phyloP scores from a whole-genome alignment of 2,329 filamentous ascomycete species.

The Aspergillus intermedius region DNA sequence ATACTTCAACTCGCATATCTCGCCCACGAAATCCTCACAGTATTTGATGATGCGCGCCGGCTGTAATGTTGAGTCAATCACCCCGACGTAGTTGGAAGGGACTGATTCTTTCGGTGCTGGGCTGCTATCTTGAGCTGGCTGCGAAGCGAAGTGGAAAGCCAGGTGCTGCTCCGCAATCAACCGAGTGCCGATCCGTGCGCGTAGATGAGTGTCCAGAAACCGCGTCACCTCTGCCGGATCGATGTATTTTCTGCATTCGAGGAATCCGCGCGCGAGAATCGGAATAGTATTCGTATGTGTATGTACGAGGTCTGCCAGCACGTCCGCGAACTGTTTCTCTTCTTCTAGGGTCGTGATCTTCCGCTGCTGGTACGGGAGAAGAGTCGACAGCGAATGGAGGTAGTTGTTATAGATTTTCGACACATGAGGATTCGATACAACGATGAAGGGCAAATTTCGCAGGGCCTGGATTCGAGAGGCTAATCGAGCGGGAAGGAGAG shows the following conservation, averaged over 20 bases:
- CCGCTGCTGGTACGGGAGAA: slow-evolving; percentile 73
- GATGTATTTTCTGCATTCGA: slow-evolving; percentile 90
- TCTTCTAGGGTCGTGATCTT: slow-evolving; percentile 73
- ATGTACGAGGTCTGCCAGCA: slow-evolving; percentile 89
- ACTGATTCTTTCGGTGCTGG: slow-evolving; percentile 16
- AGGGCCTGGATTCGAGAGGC: slow-evolving; percentile 91
- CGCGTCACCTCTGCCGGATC: slow-evolving; percentile 72
- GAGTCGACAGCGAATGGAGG: slow-evolving; percentile 80
- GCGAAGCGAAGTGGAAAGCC: slow-evolving; percentile 70
- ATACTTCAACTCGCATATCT: slow-evolving; percentile 95
- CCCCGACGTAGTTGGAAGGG: slow-evolving; percentile 69
- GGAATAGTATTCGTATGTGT: slow-evolving; percentile 94
- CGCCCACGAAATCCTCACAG: slow-evolving; percentile 84
- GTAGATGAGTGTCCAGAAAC: slow-evolving; percentile 89
- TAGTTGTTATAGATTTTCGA: slow-evolving; percentile 95
- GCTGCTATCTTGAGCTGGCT: slow-evolving; percentile 59
- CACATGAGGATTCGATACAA: slow-evolving; percentile 95
- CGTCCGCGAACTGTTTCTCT: slow-evolving; percentile 84
- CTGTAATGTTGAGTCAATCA: slow-evolving; percentile 84
- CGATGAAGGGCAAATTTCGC: slow-evolving; percentile 91
- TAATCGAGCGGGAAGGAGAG: slow-evolving; percentile 81
- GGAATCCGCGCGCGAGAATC: slow-evolving; percentile 81
- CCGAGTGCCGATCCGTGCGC: slow-evolving; percentile 86
- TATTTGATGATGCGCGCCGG: slow-evolving; percentile 74
- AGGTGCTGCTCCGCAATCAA: slow-evolving; percentile 96